Evolutionary conservation across 2,329 filamentous ascomycete genomes (phyloP).

Genomic region (Claviceps pazoutovae): DNA sequence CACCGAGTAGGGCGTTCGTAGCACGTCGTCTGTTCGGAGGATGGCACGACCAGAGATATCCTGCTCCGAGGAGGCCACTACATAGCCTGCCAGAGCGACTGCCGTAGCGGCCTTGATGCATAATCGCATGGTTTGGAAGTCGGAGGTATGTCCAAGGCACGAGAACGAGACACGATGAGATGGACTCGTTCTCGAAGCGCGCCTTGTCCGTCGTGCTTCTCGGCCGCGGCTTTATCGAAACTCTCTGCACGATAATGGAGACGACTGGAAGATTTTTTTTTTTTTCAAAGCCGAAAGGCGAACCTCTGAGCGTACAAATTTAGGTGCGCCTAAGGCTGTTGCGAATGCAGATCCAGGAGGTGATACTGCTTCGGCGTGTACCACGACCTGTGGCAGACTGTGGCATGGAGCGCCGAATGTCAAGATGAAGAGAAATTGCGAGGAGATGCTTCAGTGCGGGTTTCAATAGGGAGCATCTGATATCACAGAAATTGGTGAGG

Average conservation of each 20-base stretch:
- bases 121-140: constrained; percentile 1
- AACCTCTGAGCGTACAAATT: not conserved
- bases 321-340: not conserved
- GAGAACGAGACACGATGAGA: not conserved
- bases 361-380: not conserved
- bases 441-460: not conserved
- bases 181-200: not conserved
- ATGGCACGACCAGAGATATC: not conserved
- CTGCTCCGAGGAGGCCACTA: not conserved
- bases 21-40: constrained; percentile 5
- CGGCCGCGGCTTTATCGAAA: not conserved
- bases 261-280: too few relatives aligned
- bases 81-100: not conserved
- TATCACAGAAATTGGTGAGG: not conserved
- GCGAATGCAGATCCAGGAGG: not conserved
- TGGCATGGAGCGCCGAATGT: not conserved
- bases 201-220: not conserved
- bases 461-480: not conserved
- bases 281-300: too few relatives aligned
- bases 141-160: too few relatives aligned
- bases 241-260: too few relatives aligned
- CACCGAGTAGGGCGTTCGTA: constrained; percentile 2
- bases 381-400: not conserved
- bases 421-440: not conserved
- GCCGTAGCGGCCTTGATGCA: not conserved